phyloP scores from a whole-genome alignment of 192 early-diverging fungal genomes.

The Backusella morwellensis region DNA sequence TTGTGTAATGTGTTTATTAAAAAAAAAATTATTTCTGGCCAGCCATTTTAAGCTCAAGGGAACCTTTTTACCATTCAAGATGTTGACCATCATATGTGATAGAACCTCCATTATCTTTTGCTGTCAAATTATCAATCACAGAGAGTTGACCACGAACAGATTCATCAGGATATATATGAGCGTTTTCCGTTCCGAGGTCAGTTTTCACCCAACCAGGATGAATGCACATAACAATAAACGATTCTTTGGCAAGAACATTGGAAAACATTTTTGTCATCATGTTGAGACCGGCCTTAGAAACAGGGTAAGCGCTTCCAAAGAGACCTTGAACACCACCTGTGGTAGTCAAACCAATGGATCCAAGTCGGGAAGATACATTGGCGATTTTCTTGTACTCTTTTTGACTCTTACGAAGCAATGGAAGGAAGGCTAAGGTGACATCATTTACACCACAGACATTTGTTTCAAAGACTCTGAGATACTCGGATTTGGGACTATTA shows the following conservation, averaged over 20 bases:
- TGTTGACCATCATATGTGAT: background rate
- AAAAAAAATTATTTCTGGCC: no score
- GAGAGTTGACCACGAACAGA: background rate
- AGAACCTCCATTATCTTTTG: background rate
- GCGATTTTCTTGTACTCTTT: constrained; percentile 16
- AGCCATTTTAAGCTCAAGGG: no score
- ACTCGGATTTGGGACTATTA: constrained; percentile 14
- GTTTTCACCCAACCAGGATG: constrained; percentile 33
- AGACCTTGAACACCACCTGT: background rate
- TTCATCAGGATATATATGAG: background rate
- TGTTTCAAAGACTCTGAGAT: constrained; percentile 22
- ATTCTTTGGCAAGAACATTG: background rate
- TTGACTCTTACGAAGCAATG: constrained; percentile 15
- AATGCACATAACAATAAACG: constrained; percentile 11
- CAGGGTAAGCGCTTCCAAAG: constrained; percentile 12
- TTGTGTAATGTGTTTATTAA: no score
- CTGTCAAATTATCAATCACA: background rate
- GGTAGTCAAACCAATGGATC: background rate
- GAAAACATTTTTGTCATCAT: constrained; percentile 19
- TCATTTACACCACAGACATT: constrained; percentile 29
- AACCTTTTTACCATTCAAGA: background rate
- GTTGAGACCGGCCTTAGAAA: constrained; percentile 26
- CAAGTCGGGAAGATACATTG: constrained; percentile 35
- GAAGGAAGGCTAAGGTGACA: constrained; percentile 16
- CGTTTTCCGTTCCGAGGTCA: constrained; percentile 14